Conservation (phyloP, 805 yeast genomes). For the Yarrowia sp. region DNA sequence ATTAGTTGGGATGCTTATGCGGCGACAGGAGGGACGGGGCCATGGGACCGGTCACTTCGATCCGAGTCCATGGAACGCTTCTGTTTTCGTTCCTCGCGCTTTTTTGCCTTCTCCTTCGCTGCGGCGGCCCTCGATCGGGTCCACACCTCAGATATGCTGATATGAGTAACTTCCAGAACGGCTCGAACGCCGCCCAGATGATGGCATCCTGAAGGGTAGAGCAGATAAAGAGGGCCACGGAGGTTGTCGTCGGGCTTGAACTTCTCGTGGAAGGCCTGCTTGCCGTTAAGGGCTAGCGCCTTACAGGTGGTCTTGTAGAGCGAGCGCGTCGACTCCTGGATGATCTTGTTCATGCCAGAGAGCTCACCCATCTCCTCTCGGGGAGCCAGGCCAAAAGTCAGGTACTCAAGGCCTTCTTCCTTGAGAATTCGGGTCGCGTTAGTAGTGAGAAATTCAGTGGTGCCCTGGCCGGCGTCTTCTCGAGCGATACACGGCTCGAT, state of each 20-base stretch:
- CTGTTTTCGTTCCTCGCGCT: conserved; percentile 30
- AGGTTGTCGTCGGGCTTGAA: conserved; percentile 37
- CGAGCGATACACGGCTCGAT: conserved; percentile 37
- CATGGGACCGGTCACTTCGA: conserved; percentile 5
- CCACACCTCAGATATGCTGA: conserved; percentile 35
- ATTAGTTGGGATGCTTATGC: conserved; percentile 37
- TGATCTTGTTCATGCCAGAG: conserved; percentile 31
- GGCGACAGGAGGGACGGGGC: conserved; percentile 33
- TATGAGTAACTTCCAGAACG: conserved; percentile 34
- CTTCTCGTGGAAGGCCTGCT: conserved; percentile 33
- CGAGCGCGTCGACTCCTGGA: conserved; percentile 26
- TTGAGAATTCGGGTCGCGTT: conserved; percentile 31
- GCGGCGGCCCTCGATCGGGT: conserved; percentile 35
- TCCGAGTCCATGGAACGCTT: conserved; percentile 19
- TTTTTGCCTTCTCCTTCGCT: conserved; percentile 25
- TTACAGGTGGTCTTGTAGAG: conserved; percentile 30
- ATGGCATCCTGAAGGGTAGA: conserved; percentile 31
- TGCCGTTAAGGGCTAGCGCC: conserved; percentile 29
- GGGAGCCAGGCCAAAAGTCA: conserved; percentile 31
- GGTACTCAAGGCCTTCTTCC: conserved; percentile 26
- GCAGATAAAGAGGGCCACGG: conserved; percentile 30
- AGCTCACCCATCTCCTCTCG: conserved; percentile 36
- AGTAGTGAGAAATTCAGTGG: conserved; percentile 34
- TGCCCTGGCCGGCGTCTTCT: conserved; percentile 38
- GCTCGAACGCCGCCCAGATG: conserved; percentile 35